Conservation (phyloP, 305 asterid species). For the Euphrasia arctica region DNA sequence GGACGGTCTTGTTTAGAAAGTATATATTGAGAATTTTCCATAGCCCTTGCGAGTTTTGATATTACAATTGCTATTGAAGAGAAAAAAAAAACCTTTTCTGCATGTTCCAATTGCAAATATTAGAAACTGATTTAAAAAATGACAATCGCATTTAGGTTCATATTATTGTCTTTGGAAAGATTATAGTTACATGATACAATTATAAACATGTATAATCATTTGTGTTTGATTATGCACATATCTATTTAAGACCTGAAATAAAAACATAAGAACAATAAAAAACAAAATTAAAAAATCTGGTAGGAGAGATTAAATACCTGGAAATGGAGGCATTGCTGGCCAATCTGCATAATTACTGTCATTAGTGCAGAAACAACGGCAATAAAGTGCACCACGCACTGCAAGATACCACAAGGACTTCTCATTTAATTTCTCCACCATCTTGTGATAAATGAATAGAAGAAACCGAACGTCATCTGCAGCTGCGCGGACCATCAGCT, state of each 20-base stretch:
- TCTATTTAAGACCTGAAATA: conserved; percentile 18
- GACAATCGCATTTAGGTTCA: conserved; percentile 1
- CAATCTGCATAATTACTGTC: conserved; percentile 69
- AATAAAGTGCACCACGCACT: conserved; percentile 91
- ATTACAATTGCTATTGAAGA: neutral
- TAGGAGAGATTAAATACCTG: conserved; percentile 48
- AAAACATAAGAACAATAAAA: neutral
- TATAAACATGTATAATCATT: conserved; percentile 4
- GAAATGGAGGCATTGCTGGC: conserved; percentile 81
- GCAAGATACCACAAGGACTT: conserved; percentile 86
- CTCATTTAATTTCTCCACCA: conserved; percentile 69
- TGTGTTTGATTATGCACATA: conserved; percentile 18
- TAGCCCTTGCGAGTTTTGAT: too few relatives aligned
- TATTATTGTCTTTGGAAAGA: conserved; percentile 10
- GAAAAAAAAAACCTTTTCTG: neutral
- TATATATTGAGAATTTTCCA: too few relatives aligned
- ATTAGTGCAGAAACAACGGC: conserved; percentile 88
- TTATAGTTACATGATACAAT: conserved; percentile 17
- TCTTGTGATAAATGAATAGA: conserved; percentile 64
- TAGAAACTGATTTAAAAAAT: neutral
- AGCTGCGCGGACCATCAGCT: conserved; percentile 91
- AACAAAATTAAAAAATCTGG: neutral
- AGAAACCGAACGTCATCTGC: conserved; percentile 99
- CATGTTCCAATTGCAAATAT: neutral
- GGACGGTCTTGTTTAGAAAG: too few relatives aligned